Evolutionary conservation across 2,329 filamentous ascomycete genomes (phyloP).

Genomic region (Shiraia bambusicola): DNA sequence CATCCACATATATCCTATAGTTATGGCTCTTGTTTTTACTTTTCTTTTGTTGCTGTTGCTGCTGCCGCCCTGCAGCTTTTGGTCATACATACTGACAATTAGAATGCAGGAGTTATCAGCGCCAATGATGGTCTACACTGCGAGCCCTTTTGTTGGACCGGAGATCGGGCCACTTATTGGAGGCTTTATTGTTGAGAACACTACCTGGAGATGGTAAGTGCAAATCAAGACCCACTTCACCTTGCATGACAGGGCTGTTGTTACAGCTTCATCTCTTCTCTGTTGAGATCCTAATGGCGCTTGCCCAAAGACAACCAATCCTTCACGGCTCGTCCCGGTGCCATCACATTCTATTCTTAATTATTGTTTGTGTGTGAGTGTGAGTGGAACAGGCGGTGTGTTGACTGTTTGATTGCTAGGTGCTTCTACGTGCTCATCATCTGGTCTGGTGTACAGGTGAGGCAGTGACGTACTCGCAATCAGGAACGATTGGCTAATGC

Average conservation of each 20-base stretch:
- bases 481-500: slow-evolving; percentile 17
- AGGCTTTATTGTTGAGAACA: slow-evolving; percentile 79
- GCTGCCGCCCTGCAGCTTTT: slow-evolving; percentile 1
- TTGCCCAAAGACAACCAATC: not conserved
- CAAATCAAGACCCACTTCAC: slow-evolving; percentile 8
- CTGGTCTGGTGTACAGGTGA: slow-evolving; percentile 62
- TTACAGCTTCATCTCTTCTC: slow-evolving; percentile 1
- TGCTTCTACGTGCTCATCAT: slow-evolving; percentile 76
- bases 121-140: slow-evolving; percentile 77
- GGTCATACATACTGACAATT: slow-evolving; percentile 9
- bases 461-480: slow-evolving; percentile 16
- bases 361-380: too few relatives aligned
- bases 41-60: not conserved
- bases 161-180: slow-evolving; percentile 63
- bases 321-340: too few relatives aligned
- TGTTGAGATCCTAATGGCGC: not conserved
- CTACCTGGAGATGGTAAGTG: slow-evolving; percentile 58
- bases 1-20: too few relatives aligned
- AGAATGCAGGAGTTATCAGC: slow-evolving; percentile 60
- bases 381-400: slow-evolving; percentile 18
- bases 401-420: slow-evolving; percentile 29
- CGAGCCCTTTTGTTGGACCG: slow-evolving; percentile 55
- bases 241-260: slow-evolving; percentile 7
- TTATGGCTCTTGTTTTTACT: too few relatives aligned
- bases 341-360: not conserved